Base-by-base conservation (phyloP, 768 basidiomycete genomes). In the Rhodotorula taiwanensis region DNA sequence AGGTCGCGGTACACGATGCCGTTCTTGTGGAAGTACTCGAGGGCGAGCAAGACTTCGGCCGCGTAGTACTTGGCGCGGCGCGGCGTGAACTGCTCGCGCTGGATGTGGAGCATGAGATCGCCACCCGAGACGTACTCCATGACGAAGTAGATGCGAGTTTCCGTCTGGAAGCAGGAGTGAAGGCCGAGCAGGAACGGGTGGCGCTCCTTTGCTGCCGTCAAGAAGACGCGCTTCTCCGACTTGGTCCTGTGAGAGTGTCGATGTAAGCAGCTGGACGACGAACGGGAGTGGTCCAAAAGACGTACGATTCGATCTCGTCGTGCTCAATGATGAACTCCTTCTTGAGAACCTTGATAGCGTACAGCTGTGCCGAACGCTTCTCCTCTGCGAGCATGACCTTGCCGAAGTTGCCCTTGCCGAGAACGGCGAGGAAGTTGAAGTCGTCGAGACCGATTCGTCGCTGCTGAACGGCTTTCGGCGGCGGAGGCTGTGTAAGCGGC, bases 281-380 rank as follows among this genome's bases (percentile, higher is more conserved):
- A 11, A 28, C n/a, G 33, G 21, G 14, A 21, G 49, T 41, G 21
- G n/a, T n/a, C n/a, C n/a, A n/a, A n/a, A 30, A 55, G 30, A 65
- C 81, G 59, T 70, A 94, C 94, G 92, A 95, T 78, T 98, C 95
- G 5, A 99, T 92, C 80, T 98, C 95, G 76, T 99, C 95, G 66
- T 99, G 98, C 76, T 99, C 95, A 72, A 99, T 98, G 76, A 99
- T 98, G 74, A 99, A 98, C 78, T 98, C 95, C 75, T 99, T 99
- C 82, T 99, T 99, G 75, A 99, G 75, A n/a, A 99, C 95, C 78
- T 99, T 99, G 80, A 99, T 97, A n/a, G 95, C 95, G 74, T 88
- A 98, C 59, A 98, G 77, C 54, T 82, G 84, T 71, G 84, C 89
- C 54, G 84, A 82, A 76, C 81, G 85, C 83, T 99, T 99, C 81